Evolutionary conservation across 192 early-diverging fungal species (phyloP).

Genomic region (Entomortierella beljakovae): DNA sequence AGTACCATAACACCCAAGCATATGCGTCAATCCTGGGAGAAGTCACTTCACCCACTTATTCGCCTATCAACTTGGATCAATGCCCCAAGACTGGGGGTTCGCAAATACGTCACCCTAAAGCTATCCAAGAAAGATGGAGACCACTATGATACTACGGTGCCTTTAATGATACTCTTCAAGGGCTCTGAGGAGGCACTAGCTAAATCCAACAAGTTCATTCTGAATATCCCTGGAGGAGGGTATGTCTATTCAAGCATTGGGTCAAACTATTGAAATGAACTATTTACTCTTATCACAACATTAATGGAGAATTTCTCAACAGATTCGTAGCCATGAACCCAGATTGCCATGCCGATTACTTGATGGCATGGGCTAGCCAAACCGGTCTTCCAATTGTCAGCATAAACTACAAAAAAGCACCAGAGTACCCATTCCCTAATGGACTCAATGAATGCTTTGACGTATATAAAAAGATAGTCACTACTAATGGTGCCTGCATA

Average conservation of each 20-base stretch:
- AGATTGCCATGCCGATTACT: conserved; percentile 85
- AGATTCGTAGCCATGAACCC: conserved; percentile 92
- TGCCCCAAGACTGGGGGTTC: conserved; percentile 54
- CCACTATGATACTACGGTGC: conserved; percentile 41
- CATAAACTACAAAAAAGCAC: conserved; percentile 95
- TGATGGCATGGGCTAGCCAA: conserved; percentile 82
- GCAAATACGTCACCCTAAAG: conserved; percentile 34
- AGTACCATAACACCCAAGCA: conserved; percentile 85
- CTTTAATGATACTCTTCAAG: conserved; percentile 68
- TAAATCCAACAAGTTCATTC: conserved; percentile 58
- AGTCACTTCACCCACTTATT: conserved; percentile 79
- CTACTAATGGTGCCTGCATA: conserved; percentile 80
- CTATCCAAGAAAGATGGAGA: conserved; percentile 35
- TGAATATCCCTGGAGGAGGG: conserved; percentile 86
- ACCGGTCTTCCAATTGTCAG: conserved; percentile 80
- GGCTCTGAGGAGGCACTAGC: conserved; percentile 55
- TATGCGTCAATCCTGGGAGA: conserved; percentile 93
- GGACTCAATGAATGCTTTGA: conserved; percentile 93
- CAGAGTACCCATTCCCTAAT: conserved; percentile 94
- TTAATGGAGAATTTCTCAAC: background rate
- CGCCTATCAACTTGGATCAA: conserved; percentile 58
- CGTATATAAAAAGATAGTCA: conserved; percentile 79
- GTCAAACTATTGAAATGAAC: too few species aligned
- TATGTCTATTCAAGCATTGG: too few species aligned
- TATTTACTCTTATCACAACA: background rate